Conservation (phyloP, 106 monocot species). For the Dioscorea zingiberensis region DNA sequence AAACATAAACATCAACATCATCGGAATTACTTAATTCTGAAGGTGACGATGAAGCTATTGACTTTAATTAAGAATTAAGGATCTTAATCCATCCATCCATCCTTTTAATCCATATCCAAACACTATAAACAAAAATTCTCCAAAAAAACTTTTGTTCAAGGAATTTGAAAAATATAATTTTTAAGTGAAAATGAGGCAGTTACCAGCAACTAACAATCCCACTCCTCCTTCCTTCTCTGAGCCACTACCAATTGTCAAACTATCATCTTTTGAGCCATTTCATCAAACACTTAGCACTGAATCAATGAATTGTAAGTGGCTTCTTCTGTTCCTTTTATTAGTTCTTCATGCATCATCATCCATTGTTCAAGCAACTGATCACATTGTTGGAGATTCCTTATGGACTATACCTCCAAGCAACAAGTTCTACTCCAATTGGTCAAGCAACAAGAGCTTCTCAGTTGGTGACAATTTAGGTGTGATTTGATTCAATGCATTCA, state of each 20-base stretch:
- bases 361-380: background rate
- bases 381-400: conserved; percentile 29
- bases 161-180: no score
- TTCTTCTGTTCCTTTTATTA: background rate
- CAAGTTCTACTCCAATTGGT: conserved; percentile 35
- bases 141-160: no score
- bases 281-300: background rate
- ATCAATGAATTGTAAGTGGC: background rate
- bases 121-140: no score
- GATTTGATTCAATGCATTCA: background rate
- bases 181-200: no score
- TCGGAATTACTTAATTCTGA: no score
- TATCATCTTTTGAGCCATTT: background rate
- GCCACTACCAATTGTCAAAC: background rate
- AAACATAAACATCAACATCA: no score
- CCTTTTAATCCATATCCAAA: no score
- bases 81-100: no score
- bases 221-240: background rate
- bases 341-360: no score
- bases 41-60: no score
- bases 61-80: no score
- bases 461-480: conserved; percentile 32
- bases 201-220: background rate
- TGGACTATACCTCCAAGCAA: conserved; percentile 43
- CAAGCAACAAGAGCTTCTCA: conserved; percentile 21